Conservation (phyloP, 2,329 filamentous ascomycete genomes). For the Epichloe glyceriae region DNA sequence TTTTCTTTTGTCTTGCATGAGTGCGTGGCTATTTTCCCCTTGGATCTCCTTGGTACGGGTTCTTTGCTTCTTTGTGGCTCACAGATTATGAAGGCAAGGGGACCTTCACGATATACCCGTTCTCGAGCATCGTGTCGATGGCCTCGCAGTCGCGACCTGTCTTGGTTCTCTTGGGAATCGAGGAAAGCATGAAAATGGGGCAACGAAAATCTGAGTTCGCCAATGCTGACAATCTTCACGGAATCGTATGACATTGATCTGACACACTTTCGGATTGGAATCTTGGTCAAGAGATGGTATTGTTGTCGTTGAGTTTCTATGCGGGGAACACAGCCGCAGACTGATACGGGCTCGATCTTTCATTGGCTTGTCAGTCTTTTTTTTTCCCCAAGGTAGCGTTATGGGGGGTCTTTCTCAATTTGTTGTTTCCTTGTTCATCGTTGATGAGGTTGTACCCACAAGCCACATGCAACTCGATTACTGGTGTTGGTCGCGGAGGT, state of each 20-base stretch:
- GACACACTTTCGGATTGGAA: neutral
- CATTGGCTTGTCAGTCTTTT: neutral
- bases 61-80: neutral
- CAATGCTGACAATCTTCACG: neutral
- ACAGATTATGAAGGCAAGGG: neutral
- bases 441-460: neutral
- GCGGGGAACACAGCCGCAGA: neutral
- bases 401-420: neutral
- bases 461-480: neutral
- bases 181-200: neutral
- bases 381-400: neutral
- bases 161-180: neutral
- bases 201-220: neutral
- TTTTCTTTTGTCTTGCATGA: neutral
- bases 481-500: neutral
- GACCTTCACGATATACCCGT: neutral
- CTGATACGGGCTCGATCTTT: neutral
- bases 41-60: neutral
- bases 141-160: neutral
- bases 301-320: neutral
- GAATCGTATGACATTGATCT: neutral
- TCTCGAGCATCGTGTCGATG: neutral
- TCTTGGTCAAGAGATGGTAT: conserved; percentile 1
- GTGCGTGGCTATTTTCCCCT: neutral
- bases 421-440: neutral